Conservation (phyloP, 2,329 filamentous ascomycete species). For the Trichoderma koningii region DNA sequence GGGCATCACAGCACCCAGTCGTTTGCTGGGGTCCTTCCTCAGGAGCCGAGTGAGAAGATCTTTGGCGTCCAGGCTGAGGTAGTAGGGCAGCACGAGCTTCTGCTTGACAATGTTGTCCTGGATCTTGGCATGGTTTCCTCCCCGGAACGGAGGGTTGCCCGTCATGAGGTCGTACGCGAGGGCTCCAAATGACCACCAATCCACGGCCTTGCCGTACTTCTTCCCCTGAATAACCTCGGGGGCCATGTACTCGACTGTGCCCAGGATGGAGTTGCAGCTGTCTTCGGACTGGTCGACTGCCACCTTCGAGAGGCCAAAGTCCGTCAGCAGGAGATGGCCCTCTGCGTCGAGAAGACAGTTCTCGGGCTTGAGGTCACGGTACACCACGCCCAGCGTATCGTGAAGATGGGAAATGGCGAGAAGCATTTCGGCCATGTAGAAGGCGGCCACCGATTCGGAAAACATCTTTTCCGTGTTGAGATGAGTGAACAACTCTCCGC, state of each 20-base stretch:
- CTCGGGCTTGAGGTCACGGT: conserved; percentile 95
- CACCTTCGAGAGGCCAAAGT: conserved; percentile 96
- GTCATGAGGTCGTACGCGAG: conserved; percentile 92
- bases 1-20: conserved; percentile 83
- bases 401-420: conserved; percentile 92
- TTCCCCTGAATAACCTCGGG: conserved; percentile 88
- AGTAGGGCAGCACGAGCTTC: conserved; percentile 87
- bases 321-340: conserved; percentile 90
- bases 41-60: conserved; percentile 88
- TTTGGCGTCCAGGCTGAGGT: conserved; percentile 86
- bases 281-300: conserved; percentile 67
- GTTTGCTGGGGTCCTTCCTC: conserved; percentile 88
- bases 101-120: conserved; percentile 95
- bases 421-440: conserved; percentile 99
- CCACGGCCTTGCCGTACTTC: conserved; percentile 89
- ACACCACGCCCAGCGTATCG: conserved; percentile 87
- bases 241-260: conserved; percentile 98
- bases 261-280: conserved; percentile 83
- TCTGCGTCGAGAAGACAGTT: conserved; percentile 92
- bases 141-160: conserved; percentile 86
- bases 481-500: conserved; percentile 96
- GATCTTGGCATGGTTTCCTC: conserved; percentile 89
- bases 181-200: conserved; percentile 98
- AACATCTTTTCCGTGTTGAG: conserved; percentile 95
- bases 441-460: conserved; percentile 81